Conservation (phyloP, 768 basidiomycete genomes). For the Naganishia kalamii region DNA sequence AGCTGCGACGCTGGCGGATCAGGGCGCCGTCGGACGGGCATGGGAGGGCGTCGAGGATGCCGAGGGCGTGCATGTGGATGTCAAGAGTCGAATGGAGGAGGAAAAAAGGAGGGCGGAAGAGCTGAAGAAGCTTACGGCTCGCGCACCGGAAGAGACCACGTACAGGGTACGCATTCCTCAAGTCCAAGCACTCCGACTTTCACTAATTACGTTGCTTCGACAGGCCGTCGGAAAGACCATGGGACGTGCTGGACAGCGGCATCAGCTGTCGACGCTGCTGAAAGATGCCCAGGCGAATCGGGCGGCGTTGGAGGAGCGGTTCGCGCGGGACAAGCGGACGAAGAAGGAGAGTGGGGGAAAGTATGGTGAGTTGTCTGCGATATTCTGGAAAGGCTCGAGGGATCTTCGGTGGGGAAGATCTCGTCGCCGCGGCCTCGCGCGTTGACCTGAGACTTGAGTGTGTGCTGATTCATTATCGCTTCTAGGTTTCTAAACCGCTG, state of each 20-base stretch:
- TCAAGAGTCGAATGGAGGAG: slow-evolving; percentile 12
- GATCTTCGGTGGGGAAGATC: too few species aligned
- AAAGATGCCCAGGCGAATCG: slow-evolving; percentile 36
- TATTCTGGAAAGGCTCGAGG: too few species aligned
- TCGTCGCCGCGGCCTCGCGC: too few species aligned
- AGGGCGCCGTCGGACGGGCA: slow-evolving; percentile 36
- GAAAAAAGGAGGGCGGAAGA: slow-evolving; percentile 29
- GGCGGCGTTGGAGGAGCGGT: slow-evolving; percentile 29
- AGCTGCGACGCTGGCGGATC: slow-evolving; percentile 16
- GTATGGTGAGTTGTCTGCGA: slow-evolving; percentile 26
- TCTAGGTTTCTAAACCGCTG: too few species aligned
- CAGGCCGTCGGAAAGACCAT: slow-evolving; percentile 40
- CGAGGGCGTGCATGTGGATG: slow-evolving; percentile 31
- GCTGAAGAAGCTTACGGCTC: slow-evolving; percentile 30
- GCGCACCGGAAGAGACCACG: slow-evolving; percentile 32
- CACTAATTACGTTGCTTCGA: background rate
- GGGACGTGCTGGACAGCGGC: slow-evolving; percentile 41
- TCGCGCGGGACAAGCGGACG: slow-evolving; percentile 35
- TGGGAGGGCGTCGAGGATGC: slow-evolving; percentile 36
- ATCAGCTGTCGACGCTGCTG: slow-evolving; percentile 42
- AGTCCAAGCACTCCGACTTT: background rate
- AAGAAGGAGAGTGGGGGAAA: slow-evolving; percentile 31
- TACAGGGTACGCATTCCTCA: slow-evolving; percentile 36
- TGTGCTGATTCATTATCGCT: too few species aligned
- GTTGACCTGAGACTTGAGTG: too few species aligned